Conservation (phyloP, 306 rosid genomes). For the Quercus alba region DNA sequence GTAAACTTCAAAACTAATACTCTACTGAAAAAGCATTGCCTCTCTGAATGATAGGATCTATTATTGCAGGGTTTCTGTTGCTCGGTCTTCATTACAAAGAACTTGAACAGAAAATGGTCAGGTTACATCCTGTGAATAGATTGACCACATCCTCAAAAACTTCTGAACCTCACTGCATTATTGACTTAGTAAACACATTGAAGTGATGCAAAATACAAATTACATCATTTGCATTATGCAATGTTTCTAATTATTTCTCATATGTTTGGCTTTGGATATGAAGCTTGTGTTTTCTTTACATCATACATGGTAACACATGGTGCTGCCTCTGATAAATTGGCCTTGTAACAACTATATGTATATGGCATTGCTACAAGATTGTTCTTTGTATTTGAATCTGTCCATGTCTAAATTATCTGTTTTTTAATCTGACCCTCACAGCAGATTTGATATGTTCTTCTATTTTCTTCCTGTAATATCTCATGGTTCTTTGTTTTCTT, state of each 20-base stretch:
- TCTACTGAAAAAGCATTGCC: too few species aligned
- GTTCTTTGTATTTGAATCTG: neutral
- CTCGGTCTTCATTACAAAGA: too few species aligned
- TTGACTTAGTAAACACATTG: neutral
- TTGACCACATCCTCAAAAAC: neutral
- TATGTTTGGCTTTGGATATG: neutral
- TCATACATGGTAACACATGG: neutral
- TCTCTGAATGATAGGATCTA: too few species aligned
- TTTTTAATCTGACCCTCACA: neutral
- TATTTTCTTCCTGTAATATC: neutral
- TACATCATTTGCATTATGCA: neutral
- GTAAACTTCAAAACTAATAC: too few species aligned
- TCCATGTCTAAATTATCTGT: neutral
- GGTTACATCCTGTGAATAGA: too few species aligned
- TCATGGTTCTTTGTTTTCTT: neutral
- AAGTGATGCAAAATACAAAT: neutral
- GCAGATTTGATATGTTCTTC: neutral
- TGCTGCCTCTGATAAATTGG: neutral
- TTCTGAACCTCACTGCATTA: neutral
- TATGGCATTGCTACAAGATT: neutral
- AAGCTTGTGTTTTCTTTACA: neutral
- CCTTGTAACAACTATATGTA: neutral
- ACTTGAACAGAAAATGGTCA: too few species aligned
- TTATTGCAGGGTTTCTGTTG: too few species aligned
- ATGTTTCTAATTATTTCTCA: neutral